phyloP scores from a whole-genome alignment of 345 rosid species.

The Physaria fendleri region DNA sequence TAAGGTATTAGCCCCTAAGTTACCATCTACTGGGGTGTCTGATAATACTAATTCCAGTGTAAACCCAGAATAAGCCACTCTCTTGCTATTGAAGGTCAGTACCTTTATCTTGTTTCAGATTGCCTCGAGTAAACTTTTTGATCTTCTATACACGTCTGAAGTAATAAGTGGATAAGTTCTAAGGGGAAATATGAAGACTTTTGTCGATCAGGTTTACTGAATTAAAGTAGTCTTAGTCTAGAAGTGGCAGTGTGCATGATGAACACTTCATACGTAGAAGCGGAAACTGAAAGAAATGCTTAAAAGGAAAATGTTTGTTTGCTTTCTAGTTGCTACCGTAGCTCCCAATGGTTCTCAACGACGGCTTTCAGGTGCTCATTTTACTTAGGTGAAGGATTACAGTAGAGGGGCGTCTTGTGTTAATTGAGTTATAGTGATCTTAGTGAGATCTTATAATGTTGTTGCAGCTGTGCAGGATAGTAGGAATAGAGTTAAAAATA shows the following conservation, averaged over 20 bases:
- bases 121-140: neutral
- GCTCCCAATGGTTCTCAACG: constrained; percentile 93
- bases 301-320: constrained; percentile 24
- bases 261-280: constrained; percentile 23
- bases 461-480: constrained; percentile 79
- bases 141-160: neutral
- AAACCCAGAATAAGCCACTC: constrained; percentile 45
- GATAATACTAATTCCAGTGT: constrained; percentile 40
- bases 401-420: neutral
- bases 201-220: neutral
- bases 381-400: neutral
- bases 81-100: constrained; percentile 69
- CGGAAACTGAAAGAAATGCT: constrained; percentile 21
- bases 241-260: constrained; percentile 5
- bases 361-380: constrained; percentile 62
- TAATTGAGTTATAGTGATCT: constrained; percentile 3
- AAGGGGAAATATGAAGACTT: neutral
- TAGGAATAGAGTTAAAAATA: constrained; percentile 66
- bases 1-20: constrained; percentile 40
- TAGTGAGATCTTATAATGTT: constrained; percentile 17
- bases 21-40: constrained; percentile 44
- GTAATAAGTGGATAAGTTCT: neutral
- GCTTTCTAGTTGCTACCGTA: constrained; percentile 73
- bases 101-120: constrained; percentile 11
- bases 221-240: neutral